These are phyloP conservation scores for Limonomyces culmigenus DNA, from an alignment of 1,284 basidiomycete species.

Conservation along the genomic window DNA sequence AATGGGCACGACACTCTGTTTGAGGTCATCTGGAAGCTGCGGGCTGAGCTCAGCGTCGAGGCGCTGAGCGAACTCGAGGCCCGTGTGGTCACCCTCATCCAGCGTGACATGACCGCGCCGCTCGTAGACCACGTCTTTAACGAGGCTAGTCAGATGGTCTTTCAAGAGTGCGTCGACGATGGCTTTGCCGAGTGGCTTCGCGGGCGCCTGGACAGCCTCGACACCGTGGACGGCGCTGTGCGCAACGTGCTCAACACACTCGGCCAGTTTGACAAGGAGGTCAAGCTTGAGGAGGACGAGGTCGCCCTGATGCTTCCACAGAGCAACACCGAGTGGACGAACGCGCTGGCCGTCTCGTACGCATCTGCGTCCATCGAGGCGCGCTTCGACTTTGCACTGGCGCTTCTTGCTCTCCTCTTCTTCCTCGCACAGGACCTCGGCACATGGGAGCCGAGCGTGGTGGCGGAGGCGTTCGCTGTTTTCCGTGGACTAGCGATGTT, in stretches of 20 bases:
- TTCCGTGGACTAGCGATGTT: slow-evolving; percentile 59
- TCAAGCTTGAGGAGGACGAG: slow-evolving; percentile 61
- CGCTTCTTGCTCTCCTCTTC: slow-evolving; percentile 51
- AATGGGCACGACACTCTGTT: slow-evolving; percentile 29
- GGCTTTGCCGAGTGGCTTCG: slow-evolving; percentile 40
- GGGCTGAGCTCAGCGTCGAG: slow-evolving; percentile 36
- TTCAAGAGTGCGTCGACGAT: slow-evolving; percentile 39
- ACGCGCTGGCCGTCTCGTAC: slow-evolving; percentile 44
- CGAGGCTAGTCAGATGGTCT: slow-evolving; percentile 31
- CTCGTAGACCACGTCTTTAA: slow-evolving; percentile 59
- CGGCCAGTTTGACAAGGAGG: slow-evolving; percentile 46
- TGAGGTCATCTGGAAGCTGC: slow-evolving; percentile 40
- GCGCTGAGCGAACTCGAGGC: slow-evolving; percentile 38
- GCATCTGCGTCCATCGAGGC: slow-evolving; percentile 42
- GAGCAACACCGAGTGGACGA: slow-evolving; percentile 38
- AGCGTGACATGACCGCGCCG: slow-evolving; percentile 59
- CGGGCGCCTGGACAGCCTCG: slow-evolving; percentile 35
- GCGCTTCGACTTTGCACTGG: slow-evolving; percentile 54
- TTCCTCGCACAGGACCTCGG: slow-evolving; percentile 45
- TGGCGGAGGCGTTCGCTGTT: slow-evolving; percentile 63
- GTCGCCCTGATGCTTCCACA: slow-evolving; percentile 34
- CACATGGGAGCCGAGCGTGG: slow-evolving; percentile 42
- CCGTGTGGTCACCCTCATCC: slow-evolving; percentile 40
- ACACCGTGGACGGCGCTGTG: slow-evolving; percentile 36
- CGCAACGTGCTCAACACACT: slow-evolving; percentile 45